phyloP scores from a whole-genome alignment of 73 alveolate species.

The Paramecium biaurelia region DNA sequence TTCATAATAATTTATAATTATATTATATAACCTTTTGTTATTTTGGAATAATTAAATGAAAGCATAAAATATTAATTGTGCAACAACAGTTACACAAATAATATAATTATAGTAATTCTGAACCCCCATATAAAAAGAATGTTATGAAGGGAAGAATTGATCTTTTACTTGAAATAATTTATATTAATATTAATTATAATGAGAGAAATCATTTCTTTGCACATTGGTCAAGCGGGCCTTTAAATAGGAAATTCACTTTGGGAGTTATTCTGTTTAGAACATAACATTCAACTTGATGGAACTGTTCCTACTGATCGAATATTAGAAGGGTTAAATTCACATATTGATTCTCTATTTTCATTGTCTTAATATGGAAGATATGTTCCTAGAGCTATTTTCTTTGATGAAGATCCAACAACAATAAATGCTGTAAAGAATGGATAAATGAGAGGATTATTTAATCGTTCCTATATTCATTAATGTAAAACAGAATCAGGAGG shows the following conservation, averaged over 20 bases:
- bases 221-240: neutral
- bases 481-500: neutral
- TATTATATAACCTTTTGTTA: too few relatives aligned
- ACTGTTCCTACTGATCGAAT: neutral
- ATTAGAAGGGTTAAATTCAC: neutral
- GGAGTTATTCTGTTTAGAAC: neutral
- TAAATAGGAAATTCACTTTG: neutral
- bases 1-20: too few relatives aligned
- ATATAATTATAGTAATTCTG: neutral
- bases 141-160: too few relatives aligned
- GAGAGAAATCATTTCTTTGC: neutral
- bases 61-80: neutral
- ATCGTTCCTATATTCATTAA: neutral
- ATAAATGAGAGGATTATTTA: constrained; percentile 62
- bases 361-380: neutral
- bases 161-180: neutral
- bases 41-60: neutral
- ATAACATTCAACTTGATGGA: neutral
- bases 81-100: neutral
- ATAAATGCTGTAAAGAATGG: constrained; percentile 53
- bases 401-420: constrained; percentile 58
- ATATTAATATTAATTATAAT: neutral
- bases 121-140: neutral
- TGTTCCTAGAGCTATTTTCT: neutral
- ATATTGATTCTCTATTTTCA: neutral